phyloP scores from a whole-genome alignment of 805 yeast genomes.

The Naumovozyma dairenensis region DNA sequence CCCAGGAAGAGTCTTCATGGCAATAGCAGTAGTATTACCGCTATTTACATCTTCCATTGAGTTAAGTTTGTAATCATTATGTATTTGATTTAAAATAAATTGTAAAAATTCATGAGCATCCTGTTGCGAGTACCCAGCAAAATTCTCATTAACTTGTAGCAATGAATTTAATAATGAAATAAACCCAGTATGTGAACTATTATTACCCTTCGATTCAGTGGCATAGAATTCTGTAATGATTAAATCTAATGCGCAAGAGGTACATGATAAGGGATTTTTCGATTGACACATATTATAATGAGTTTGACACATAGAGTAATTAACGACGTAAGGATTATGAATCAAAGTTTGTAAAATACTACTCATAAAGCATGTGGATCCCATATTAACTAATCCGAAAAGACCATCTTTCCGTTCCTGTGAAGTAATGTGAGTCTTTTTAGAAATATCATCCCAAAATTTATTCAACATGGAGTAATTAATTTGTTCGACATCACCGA shows the following conservation, averaged over 20 bases:
- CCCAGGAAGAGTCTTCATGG: too few relatives aligned
- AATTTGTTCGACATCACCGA: conserved; percentile 45
- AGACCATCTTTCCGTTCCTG: conserved; percentile 62
- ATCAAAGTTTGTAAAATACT: conserved; percentile 80
- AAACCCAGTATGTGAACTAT: conserved; percentile 51
- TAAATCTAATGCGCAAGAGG: conserved; percentile 78
- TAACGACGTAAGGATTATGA: conserved; percentile 81
- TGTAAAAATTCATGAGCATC: conserved; percentile 99
- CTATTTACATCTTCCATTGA: too few relatives aligned
- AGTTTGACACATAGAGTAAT: conserved; percentile 50
- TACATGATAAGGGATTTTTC: conserved; percentile 37
- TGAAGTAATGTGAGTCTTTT: conserved; percentile 17
- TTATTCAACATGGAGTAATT: conserved; percentile 16
- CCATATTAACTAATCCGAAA: conserved; percentile 85
- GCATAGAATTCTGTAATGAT: conserved; percentile 62
- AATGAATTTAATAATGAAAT: conserved; percentile 74
- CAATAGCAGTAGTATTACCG: too few relatives aligned
- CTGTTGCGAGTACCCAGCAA: conserved; percentile 95
- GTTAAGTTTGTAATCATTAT: conserved; percentile 30
- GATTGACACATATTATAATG: conserved; percentile 23
- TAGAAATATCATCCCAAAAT: conserved; percentile 19
- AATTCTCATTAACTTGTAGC: conserved; percentile 72
- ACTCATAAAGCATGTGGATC: conserved; percentile 96
- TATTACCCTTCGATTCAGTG: neutral
- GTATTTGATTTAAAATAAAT: conserved; percentile 77